Evolutionary conservation across 208 protist genomes (phyloP), one percentile per base, ranked within the genome.

Genomic region (Acanthamoeba triangularis): DNA sequence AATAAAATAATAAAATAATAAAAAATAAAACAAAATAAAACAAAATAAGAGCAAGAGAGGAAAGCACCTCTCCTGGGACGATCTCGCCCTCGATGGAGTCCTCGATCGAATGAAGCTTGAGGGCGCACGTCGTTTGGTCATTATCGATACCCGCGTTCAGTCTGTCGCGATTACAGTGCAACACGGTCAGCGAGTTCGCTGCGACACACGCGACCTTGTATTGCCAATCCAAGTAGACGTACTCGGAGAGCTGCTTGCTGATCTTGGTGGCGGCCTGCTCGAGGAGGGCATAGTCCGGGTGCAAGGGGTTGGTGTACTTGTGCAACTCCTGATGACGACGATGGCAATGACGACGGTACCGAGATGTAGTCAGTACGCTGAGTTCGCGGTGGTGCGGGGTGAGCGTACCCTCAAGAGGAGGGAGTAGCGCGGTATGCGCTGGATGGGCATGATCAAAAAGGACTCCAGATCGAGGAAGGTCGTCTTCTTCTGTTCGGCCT

Each of bases 1-100:
- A n/a, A n/a, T n/a, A n/a, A n/a, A n/a, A 52, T 11, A 52, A 52
- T 52, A 52, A 52, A 52, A n/a, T n/a, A n/a, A n/a, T n/a, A n/a
- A n/a, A n/a, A n/a, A n/a, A n/a, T n/a, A n/a, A n/a, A n/a, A n/a
- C n/a, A n/a, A n/a, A n/a, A n/a, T n/a, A n/a, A 20, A 76, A 76
- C 25, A 76, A 7, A 41, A 76, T 16, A 23, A 37, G 30, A 7
- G 23, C 28, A 37, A 41, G 16, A 49, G 41, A 80, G 35, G 35
- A 37, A 16, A 2, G 52, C n/a, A 88, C 80, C 52, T 88, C 80
- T 20, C 80, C 80, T 0, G 33, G 80, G 10, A 88, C 35, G n/a
- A 88, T 88, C 37, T 88, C 80, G 25, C 80, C 80, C 28, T 88
- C 80, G 52, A 88, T 88, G 18, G 49, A 65, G 25, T 88, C 80